Conservation (phyloP, 139 green algal genomes). For the Chlamydomonas sp. region DNA sequence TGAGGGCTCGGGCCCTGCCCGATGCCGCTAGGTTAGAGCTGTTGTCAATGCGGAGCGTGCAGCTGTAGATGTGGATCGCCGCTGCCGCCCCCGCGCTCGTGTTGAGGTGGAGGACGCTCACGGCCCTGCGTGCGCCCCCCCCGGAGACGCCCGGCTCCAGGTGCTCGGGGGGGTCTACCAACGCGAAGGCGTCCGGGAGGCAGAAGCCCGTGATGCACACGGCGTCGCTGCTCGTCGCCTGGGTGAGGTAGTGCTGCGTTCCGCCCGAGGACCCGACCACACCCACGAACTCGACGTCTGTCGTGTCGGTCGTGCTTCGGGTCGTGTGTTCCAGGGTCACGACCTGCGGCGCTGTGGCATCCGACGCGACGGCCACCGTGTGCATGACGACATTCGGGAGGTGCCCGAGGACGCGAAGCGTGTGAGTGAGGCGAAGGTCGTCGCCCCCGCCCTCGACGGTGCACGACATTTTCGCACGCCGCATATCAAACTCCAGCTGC, state of each 20-base stretch:
- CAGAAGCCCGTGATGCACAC: neutral
- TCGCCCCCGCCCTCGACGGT: too few relatives aligned
- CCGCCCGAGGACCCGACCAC: too few relatives aligned
- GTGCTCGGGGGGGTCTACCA: too few relatives aligned
- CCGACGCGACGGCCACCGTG: neutral
- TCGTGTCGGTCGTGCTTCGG: neutral
- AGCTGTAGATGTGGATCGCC: neutral
- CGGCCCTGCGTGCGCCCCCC: neutral
- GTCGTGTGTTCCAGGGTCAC: neutral
- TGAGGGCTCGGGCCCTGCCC: neutral
- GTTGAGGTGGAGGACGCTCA: neutral
- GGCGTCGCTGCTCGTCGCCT: neutral
- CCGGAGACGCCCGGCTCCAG: too few relatives aligned
- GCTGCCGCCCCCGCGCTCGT: too few relatives aligned
- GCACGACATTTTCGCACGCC: too few relatives aligned
- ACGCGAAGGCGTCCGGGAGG: too few relatives aligned
- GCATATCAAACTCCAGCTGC: too few relatives aligned
- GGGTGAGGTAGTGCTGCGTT: neutral
- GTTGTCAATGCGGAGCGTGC: too few relatives aligned
- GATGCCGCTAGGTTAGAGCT: neutral
- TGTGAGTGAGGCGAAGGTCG: too few relatives aligned
- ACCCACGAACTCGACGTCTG: neutral
- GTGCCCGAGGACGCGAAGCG: neutral
- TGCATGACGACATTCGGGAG: neutral
- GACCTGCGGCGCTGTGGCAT: too few relatives aligned